Evolutionary conservation across 1,139 yeast genomes (phyloP).

Genomic region (Yamadazyma oceani): DNA sequence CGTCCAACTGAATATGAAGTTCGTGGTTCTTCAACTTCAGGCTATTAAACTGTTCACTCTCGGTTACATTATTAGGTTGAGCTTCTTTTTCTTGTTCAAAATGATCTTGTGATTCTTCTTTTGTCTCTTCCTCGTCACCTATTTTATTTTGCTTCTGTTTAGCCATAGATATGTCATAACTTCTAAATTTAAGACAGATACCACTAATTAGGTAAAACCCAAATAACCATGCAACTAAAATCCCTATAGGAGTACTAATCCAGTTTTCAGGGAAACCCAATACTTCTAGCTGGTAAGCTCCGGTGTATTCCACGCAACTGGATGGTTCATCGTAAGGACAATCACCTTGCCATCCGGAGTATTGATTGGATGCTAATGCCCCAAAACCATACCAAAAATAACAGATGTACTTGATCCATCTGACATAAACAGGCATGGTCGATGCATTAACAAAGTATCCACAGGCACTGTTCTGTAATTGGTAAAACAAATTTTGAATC

Average conservation of each 20-base stretch:
- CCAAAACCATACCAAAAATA: constrained; percentile 82
- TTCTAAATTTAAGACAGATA: constrained; percentile 43
- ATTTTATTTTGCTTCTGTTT: constrained; percentile 37
- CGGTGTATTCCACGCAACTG: constrained; percentile 46
- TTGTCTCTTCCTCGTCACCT: constrained; percentile 30
- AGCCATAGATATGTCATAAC: constrained; percentile 56
- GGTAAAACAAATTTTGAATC: constrained; percentile 62
- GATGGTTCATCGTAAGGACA: constrained; percentile 43
- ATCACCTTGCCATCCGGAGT: constrained; percentile 56
- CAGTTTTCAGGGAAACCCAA: constrained; percentile 66
- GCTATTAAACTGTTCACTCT: background rate
- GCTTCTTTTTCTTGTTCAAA: background rate
- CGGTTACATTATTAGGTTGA: too few species aligned
- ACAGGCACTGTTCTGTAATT: constrained; percentile 74
- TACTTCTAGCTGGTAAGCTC: constrained; percentile 51
- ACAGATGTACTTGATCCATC: constrained; percentile 78
- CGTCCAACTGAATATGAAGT: constrained; percentile 21
- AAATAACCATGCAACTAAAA: constrained; percentile 58
- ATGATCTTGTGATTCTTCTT: constrained; percentile 20
- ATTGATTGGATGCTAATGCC: constrained; percentile 64
- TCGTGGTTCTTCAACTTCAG: constrained; percentile 16
- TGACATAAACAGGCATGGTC: constrained; percentile 79
- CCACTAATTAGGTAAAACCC: constrained; percentile 55
- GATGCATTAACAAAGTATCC: constrained; percentile 78
- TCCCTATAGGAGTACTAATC: constrained; percentile 66